Percentiles rank a stretch among this genome's conserved stretches.
Conservation (phyloP, 1,139 yeast genomes). For the Candida gigantensis region DNA sequence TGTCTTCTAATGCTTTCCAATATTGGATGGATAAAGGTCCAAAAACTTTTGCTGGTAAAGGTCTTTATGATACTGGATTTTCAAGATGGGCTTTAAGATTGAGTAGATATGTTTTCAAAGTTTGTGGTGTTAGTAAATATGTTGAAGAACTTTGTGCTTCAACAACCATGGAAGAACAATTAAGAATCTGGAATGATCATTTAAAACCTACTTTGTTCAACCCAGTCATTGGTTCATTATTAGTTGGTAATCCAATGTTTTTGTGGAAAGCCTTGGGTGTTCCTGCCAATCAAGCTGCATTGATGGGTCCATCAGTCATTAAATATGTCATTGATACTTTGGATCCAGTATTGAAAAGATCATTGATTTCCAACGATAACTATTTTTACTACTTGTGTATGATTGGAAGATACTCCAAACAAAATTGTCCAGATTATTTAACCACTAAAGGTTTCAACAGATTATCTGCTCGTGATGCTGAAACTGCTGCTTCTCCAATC, state of each 20-base stretch:
- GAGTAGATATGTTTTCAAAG: slow-evolving; percentile 58
- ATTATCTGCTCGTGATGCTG: slow-evolving; percentile 34
- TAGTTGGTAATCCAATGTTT: slow-evolving; percentile 79
- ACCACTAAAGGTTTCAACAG: slow-evolving; percentile 57
- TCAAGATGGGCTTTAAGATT: slow-evolving; percentile 83
- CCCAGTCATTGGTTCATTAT: slow-evolving; percentile 63
- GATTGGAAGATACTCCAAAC: slow-evolving; percentile 58
- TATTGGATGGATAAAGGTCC: slow-evolving; percentile 72
- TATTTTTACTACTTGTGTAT: slow-evolving; percentile 76
- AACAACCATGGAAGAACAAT: slow-evolving; percentile 61
- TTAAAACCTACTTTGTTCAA: slow-evolving; percentile 72
- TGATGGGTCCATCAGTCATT: slow-evolving; percentile 73
- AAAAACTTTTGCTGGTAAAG: slow-evolving; percentile 60
- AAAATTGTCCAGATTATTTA: slow-evolving; percentile 77
- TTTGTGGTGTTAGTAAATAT: slow-evolving; percentile 54
- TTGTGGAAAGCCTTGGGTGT: slow-evolving; percentile 89
- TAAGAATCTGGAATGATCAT: slow-evolving; percentile 57
- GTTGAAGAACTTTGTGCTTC: slow-evolving; percentile 61
- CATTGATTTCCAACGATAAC: slow-evolving; percentile 68
- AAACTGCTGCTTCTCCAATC: slow-evolving; percentile 40
- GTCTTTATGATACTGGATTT: slow-evolving; percentile 75
- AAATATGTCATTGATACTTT: slow-evolving; percentile 75
- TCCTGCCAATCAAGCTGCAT: slow-evolving; percentile 77
- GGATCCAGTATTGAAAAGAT: slow-evolving; percentile 68
- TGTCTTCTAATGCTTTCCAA: slow-evolving; percentile 80